Base-by-base conservation (phyloP, 2,329 filamentous ascomycete genomes). In the Alternaria angustiovoidea region DNA sequence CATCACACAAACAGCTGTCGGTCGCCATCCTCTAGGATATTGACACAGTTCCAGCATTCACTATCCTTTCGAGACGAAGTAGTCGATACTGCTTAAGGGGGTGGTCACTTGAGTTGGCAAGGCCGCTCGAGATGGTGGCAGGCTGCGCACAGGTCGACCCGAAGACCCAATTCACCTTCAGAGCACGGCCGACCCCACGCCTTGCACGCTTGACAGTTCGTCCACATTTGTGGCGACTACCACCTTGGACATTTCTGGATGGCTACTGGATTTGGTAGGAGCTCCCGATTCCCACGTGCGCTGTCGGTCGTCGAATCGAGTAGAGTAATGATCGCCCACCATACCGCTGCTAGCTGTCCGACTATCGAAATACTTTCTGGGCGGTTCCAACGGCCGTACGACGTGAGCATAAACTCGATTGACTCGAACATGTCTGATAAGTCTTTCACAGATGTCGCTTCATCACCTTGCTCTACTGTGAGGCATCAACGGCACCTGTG, bases 161-260 rank as follows among this genome's bases (percentile, higher is more conserved):
- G 24, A 26, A 26, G 58, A 62, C 42, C 52, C 57, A 61, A 56
- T 51, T 49, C 52, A 24, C 61, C 54, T 57, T 55, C 30, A 51
- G 32, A 30, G 38, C 48, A 55, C n/a, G 46, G 41, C 49, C 41
- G 18, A 54, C 57, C 57, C 57, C 44, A 56, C 32, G 57, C 38
- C 47, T 54, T 51, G 51, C 51, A 51, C n/a, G 55, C 39, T 56
- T 28, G 51, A 58, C 58, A 43, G 43, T 44, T 52, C 53, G 52
- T 46, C 51, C 59, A 56, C 60, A 58, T 52, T 30, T 53, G 49
- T 42, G 56, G 48, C 51, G 47, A 58, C 67, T 64, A 62, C 59
- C 46, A 62, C 47, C 26, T 51, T 57, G 64, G 67, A 58, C 46
- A 59, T 66, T 69, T 69, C 66, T 69, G 39, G 66, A 65, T 51